Conservation (phyloP, 352 stramenopile species). For the Phytophthora hybrid region DNA sequence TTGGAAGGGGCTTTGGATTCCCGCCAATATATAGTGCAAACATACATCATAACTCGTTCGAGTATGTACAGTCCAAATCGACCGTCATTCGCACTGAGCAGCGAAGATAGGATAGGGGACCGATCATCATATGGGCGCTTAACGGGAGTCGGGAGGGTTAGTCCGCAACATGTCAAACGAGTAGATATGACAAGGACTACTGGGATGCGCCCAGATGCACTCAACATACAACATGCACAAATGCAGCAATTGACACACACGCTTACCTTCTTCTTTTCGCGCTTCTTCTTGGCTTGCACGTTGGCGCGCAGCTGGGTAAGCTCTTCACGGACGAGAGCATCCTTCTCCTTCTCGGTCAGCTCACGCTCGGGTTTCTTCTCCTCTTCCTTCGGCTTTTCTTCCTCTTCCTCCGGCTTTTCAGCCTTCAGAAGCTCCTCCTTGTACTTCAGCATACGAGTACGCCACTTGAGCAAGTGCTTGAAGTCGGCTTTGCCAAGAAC, state of each 20-base stretch:
- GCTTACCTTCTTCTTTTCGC: constrained; percentile 91
- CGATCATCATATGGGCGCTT: constrained; percentile 75
- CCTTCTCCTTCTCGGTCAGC: constrained; percentile 84
- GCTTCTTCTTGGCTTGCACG: constrained; percentile 88
- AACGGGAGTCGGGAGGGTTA: constrained; percentile 93
- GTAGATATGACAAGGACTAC: constrained; percentile 87
- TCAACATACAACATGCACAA: constrained; percentile 33
- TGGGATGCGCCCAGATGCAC: constrained; percentile 77
- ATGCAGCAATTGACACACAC: constrained; percentile 29
- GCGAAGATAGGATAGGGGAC: constrained; percentile 69
- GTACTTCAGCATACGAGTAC: constrained; percentile 93
- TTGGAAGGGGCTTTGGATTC: constrained; percentile 89
- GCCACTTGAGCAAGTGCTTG: constrained; percentile 97
- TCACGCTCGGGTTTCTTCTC: constrained; percentile 56
- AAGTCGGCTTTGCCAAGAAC: constrained; percentile 99
- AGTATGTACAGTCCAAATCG: constrained; percentile 82
- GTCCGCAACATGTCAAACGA: constrained; percentile 87
- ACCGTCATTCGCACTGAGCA: constrained; percentile 60
- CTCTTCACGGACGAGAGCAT: constrained; percentile 85
- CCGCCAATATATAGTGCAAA: constrained; percentile 44
- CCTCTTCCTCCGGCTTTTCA: constrained; percentile 45
- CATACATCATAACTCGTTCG: constrained; percentile 12
- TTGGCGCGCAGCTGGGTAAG: constrained; percentile 81
- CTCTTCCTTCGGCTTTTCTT: constrained; percentile 49
- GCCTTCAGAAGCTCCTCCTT: constrained; percentile 85